phyloP scores from a whole-genome alignment of 768 basidiomycete genomes.

The Psilocybe cubensis region DNA sequence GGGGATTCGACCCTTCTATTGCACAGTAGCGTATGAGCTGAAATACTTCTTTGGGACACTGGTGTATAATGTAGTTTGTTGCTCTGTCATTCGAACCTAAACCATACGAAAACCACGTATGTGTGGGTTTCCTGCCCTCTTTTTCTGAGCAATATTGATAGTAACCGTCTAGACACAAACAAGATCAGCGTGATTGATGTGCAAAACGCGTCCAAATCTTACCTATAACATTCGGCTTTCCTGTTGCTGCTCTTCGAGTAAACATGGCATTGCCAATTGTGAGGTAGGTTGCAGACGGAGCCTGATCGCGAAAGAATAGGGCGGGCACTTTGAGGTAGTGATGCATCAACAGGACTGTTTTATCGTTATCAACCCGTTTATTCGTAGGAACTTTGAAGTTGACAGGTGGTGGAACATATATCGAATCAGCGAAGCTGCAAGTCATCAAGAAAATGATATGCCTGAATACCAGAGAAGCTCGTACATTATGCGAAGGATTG shows the following conservation, averaged over 20 bases:
- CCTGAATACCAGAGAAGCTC: neutral
- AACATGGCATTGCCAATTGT: constrained; percentile 5
- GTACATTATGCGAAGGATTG: constrained; percentile 7
- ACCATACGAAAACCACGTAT: constrained; percentile 9
- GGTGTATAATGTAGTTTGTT: constrained; percentile 5
- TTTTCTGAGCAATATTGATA: constrained; percentile 1
- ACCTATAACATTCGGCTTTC: constrained; percentile 1
- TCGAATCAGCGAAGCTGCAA: constrained; percentile 1
- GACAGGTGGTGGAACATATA: neutral
- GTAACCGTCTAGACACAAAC: neutral
- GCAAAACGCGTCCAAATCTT: neutral
- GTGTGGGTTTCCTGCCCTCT: neutral
- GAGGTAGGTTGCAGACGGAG: neutral
- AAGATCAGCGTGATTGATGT: neutral
- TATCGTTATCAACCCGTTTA: neutral
- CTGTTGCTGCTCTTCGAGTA: neutral
- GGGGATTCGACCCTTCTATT: neutral
- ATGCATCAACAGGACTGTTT: constrained; percentile 4
- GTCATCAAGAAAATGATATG: neutral
- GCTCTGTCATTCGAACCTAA: neutral
- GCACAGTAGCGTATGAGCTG: constrained; percentile 2
- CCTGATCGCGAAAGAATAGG: constrained; percentile 6
- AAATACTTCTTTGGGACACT: neutral
- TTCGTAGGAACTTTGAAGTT: neutral
- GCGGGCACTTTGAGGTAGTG: constrained; percentile 1